These are phyloP conservation scores for Lentinus brumalis DNA, from an alignment of 768 basidiomycete species.

Conservation along the genomic window DNA sequence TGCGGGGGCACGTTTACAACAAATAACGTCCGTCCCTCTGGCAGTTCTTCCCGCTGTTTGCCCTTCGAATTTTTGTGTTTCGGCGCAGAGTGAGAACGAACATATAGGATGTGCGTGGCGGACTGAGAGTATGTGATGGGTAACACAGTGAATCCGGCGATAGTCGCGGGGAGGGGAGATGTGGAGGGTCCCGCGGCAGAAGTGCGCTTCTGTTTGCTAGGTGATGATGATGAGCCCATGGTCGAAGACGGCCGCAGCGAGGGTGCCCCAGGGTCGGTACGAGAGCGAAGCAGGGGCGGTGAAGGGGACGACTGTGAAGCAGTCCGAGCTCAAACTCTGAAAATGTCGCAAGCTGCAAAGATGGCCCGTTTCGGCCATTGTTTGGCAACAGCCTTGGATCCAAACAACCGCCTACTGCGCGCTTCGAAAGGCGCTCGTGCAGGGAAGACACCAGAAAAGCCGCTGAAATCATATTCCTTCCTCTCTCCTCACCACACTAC, in stretches of 20 bases:
- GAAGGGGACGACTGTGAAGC: neutral
- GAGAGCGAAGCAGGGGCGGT: neutral
- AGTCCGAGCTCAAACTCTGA: neutral
- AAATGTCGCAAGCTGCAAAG: neutral
- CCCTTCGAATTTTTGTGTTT: conserved; percentile 38
- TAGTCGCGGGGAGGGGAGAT: conserved; percentile 23
- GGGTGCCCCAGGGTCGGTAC: too few relatives aligned
- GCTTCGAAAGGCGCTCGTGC: neutral
- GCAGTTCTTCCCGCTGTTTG: conserved; percentile 31
- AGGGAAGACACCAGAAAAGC: too few relatives aligned
- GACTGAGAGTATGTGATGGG: conserved; percentile 41
- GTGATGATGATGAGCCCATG: conserved; percentile 7
- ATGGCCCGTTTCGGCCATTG: neutral
- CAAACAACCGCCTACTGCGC: conserved; percentile 10
- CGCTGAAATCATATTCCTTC: too few relatives aligned
- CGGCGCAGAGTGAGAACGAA: conserved; percentile 61
- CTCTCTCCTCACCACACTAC: too few relatives aligned
- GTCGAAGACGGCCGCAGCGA: neutral
- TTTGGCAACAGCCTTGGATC: conserved; percentile 11
- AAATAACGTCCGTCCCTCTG: conserved; percentile 77
- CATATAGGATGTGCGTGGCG: conserved; percentile 75
- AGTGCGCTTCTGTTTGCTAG: neutral
- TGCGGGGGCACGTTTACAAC: conserved; percentile 89
- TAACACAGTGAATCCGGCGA: conserved; percentile 52
- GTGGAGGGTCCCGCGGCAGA: neutral